A percentile compares a stretch with the other conserved stretches of the same genome.
These are phyloP conservation scores for Schizopora paradoxa DNA, from an alignment of 1,284 basidiomycete genomes.

Conservation along the genomic window DNA sequence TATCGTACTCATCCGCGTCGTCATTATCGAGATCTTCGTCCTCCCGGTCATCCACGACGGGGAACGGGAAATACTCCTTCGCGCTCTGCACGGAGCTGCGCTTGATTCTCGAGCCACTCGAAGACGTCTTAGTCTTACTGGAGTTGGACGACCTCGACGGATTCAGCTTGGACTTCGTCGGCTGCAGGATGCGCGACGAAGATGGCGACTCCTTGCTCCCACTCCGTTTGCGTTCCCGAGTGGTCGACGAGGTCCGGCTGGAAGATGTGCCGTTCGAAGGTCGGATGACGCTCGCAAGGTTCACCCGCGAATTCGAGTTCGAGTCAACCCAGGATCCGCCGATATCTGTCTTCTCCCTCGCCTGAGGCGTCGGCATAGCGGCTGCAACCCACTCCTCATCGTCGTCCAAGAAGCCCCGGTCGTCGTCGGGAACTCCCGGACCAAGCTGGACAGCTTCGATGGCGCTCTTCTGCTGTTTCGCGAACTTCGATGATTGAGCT, in stretches of 20 bases:
- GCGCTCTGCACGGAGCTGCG: neutral
- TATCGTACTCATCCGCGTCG: slow-evolving; percentile 19
- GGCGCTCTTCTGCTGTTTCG: slow-evolving; percentile 27
- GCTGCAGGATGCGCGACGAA: too few species aligned
- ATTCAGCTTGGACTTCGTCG: slow-evolving; percentile 12
- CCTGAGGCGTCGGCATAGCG: slow-evolving; percentile 29
- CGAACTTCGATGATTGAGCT: slow-evolving; percentile 19
- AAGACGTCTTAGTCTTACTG: slow-evolving; percentile 22
- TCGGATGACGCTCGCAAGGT: too few species aligned
- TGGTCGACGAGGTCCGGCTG: too few species aligned
- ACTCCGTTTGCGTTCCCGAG: neutral
- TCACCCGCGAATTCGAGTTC: slow-evolving; percentile 11
- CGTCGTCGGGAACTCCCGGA: slow-evolving; percentile 25
- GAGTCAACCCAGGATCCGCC: slow-evolving; percentile 8
- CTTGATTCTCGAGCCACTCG: slow-evolving; percentile 20
- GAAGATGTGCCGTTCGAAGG: too few species aligned
- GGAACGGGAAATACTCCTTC: slow-evolving; percentile 17
- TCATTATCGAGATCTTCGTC: too few species aligned
- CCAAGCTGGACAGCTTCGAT: slow-evolving; percentile 24
- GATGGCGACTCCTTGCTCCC: neutral
- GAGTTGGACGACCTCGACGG: slow-evolving; percentile 20
- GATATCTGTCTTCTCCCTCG: slow-evolving; percentile 24
- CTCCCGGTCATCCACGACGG: slow-evolving; percentile 20
- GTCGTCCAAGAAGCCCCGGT: slow-evolving; percentile 47
- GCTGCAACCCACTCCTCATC: slow-evolving; percentile 65